These are phyloP conservation scores for Trichosporon sp. DNA, from an alignment of 1,284 basidiomycete genomes.

Conservation along the genomic window DNA sequence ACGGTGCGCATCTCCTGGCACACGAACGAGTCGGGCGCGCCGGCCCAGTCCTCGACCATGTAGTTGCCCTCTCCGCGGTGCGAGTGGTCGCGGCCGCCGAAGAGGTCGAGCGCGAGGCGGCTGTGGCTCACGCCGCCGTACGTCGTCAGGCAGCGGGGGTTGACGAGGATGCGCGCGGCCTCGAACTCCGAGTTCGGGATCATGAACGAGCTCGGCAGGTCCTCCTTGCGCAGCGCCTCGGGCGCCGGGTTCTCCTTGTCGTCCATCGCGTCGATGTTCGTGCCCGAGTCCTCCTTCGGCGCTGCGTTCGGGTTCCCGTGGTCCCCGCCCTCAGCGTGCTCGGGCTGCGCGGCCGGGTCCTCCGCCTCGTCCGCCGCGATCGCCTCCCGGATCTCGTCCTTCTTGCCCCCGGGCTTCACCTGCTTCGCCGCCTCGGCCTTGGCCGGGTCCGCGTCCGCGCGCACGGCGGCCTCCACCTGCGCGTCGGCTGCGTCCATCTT, in stretches of 20 bases:
- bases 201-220: slow-evolving; percentile 29
- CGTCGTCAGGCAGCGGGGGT: slow-evolving; percentile 90
- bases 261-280: slow-evolving; percentile 82
- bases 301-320: not conserved
- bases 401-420: slow-evolving; percentile 17
- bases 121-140: slow-evolving; percentile 94
- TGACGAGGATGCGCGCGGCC: slow-evolving; percentile 83
- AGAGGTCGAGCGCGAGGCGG: slow-evolving; percentile 82
- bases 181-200: slow-evolving; percentile 68
- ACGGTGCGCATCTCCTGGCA: slow-evolving; percentile 93
- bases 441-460: not conserved
- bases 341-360: slow-evolving; percentile 19
- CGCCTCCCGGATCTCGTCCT: slow-evolving; percentile 7
- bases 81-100: slow-evolving; percentile 59
- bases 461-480: not conserved
- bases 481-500: not conserved
- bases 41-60: slow-evolving; percentile 84
- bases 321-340: slow-evolving; percentile 26
- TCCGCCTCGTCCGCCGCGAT: slow-evolving; percentile 7
- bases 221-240: slow-evolving; percentile 41
- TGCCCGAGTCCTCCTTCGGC: slow-evolving; percentile 61
- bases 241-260: slow-evolving; percentile 51
- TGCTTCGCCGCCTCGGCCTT: slow-evolving; percentile 8
- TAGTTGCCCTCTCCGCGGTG: slow-evolving; percentile 58
- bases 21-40: slow-evolving; percentile 89